phyloP scores from a whole-genome alignment of 2,329 filamentous ascomycete genomes.

The Amylocarpus encephaloides region DNA sequence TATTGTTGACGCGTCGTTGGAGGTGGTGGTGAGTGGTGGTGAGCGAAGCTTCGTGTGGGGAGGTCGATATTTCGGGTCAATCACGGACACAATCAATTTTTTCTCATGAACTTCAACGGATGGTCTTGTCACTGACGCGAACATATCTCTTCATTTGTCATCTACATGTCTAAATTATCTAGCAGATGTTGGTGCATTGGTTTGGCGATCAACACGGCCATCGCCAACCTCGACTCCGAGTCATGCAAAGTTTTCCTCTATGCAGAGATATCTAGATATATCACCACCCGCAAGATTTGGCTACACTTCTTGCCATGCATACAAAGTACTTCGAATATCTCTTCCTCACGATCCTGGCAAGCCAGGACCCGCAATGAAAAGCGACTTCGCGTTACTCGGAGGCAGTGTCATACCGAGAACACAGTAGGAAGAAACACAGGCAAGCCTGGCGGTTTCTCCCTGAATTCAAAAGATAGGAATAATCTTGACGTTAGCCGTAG shows the following conservation, averaged over 20 bases:
- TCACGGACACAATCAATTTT: neutral
- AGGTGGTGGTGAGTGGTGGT: neutral
- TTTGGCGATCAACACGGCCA: too few relatives aligned
- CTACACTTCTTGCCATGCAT: neutral
- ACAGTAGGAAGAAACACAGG: slow-evolving; percentile 59
- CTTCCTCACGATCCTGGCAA: slow-evolving; percentile 5
- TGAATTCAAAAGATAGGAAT: slow-evolving; percentile 68
- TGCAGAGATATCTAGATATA: neutral
- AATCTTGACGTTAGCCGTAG: slow-evolving; percentile 63
- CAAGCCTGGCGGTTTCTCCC: slow-evolving; percentile 62
- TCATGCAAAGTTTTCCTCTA: neutral
- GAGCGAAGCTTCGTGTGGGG: too few relatives aligned
- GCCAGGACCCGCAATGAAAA: slow-evolving; percentile 4
- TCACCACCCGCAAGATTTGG: neutral
- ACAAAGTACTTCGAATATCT: neutral
- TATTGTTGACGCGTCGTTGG: slow-evolving; percentile 1
- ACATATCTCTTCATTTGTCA: too few relatives aligned
- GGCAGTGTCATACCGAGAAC: slow-evolving; percentile 72
- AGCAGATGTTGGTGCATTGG: too few relatives aligned
- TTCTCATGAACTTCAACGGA: neutral
- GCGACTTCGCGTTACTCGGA: slow-evolving; percentile 59
- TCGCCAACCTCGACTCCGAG: too few relatives aligned
- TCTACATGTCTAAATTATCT: too few relatives aligned
- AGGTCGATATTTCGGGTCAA: too few relatives aligned
- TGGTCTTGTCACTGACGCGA: neutral